Conservation (phyloP, 78 protist species). For the Dictyostelium citrinum region DNA sequence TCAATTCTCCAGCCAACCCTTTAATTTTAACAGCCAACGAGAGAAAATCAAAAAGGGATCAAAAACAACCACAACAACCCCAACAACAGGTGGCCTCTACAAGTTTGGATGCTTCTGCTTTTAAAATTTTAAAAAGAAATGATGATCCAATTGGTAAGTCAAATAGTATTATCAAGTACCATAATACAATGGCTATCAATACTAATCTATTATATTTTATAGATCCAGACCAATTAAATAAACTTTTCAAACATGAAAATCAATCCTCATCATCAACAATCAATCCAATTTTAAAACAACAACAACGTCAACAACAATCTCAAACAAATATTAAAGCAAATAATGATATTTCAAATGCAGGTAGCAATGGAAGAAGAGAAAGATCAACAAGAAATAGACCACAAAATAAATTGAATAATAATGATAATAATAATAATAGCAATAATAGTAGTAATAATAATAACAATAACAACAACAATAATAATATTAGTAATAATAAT, state of each 20-base stretch:
- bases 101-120: background rate
- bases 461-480: background rate
- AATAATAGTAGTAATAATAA: background rate
- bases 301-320: background rate
- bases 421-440: background rate
- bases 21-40: background rate
- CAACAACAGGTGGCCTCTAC: background rate
- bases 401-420: background rate
- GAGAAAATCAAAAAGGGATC: background rate
- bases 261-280: background rate
- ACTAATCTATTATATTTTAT: background rate
- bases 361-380: background rate
- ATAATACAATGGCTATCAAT: background rate
- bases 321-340: background rate
- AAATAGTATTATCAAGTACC: background rate
- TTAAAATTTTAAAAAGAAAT: conserved; percentile 60
- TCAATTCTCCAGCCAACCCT: background rate
- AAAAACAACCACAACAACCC: conserved; percentile 10
- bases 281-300: background rate
- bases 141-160: conserved; percentile 58
- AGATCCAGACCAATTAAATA: conserved; percentile 53
- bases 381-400: background rate
- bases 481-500: background rate
- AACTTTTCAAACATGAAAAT: conserved; percentile 7
- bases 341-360: background rate